Conservation (phyloP, 2,329 filamentous ascomycete species). For the Ophiostoma sp. region DNA sequence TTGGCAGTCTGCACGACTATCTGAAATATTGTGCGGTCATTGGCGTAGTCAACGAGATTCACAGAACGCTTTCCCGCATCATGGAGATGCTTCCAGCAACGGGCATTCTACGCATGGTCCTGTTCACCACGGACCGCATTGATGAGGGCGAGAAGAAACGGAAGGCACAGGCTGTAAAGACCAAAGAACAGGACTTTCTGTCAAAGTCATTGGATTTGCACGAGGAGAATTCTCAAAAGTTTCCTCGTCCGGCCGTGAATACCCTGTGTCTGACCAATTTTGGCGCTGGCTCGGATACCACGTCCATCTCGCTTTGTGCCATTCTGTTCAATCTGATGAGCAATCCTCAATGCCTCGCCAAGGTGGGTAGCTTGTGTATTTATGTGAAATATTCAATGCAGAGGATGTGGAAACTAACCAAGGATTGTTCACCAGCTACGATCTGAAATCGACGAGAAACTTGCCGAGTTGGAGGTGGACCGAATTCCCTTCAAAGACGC, state of each 20-base stretch:
- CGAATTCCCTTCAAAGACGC: neutral
- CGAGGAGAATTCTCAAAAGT: neutral
- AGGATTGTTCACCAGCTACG: neutral
- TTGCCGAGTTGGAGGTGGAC: neutral
- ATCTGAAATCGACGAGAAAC: neutral
- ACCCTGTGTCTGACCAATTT: neutral
- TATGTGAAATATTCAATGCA: too few species aligned
- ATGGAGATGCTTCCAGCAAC: neutral
- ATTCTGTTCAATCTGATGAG: neutral
- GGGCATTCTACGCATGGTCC: neutral
- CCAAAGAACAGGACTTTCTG: neutral
- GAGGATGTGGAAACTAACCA: too few species aligned
- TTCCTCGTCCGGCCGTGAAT: neutral
- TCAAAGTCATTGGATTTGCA: neutral
- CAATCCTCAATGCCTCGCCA: neutral
- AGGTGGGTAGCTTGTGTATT: neutral
- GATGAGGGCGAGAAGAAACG: neutral
- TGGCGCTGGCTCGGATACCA: neutral
- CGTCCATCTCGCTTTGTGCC: neutral
- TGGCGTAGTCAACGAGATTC: neutral
- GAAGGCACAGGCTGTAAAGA: neutral
- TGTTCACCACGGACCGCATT: neutral
- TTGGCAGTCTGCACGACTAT: neutral
- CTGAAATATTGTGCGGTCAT: neutral
- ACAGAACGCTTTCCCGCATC: neutral